Percentiles rank a stretch among this genome's conserved stretches.
Conservation (phyloP, 176 grass and related monocot genomes). For the Stipa capillata region DNA sequence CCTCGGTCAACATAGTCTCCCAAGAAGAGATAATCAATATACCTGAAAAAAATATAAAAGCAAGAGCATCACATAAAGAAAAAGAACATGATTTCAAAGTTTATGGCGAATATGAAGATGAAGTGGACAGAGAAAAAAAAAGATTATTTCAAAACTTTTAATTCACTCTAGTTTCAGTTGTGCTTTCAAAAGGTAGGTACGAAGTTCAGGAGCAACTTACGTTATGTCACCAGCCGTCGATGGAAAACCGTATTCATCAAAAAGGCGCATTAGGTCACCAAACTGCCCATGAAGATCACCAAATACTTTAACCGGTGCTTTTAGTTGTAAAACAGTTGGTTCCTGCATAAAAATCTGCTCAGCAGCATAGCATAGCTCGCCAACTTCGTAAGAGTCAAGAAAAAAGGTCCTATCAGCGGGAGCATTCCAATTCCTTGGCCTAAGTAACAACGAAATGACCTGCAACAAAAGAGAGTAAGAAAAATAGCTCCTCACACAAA, state of each 20-base stretch:
- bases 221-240: slow-evolving; percentile 96
- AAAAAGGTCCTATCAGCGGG: slow-evolving; percentile 88
- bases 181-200: slow-evolving; percentile 9
- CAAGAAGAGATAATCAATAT: slow-evolving; percentile 99
- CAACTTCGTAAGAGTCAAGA: slow-evolving; percentile 93
- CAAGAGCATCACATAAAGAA: neutral
- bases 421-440: slow-evolving; percentile 86
- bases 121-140: neutral
- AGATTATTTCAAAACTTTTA: neutral
- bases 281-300: slow-evolving; percentile 99
- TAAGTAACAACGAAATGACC: slow-evolving; percentile 83
- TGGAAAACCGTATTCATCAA: slow-evolving; percentile 97
- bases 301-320: slow-evolving; percentile 97
- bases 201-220: slow-evolving; percentile 48
- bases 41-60: slow-evolving; percentile 45
- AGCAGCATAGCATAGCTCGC: slow-evolving; percentile 89
- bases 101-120: neutral
- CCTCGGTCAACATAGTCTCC: slow-evolving; percentile 99
- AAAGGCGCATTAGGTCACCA: slow-evolving; percentile 96
- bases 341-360: slow-evolving; percentile 99
- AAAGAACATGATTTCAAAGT: slow-evolving; percentile 7
- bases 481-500: slow-evolving; percentile 2
- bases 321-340: slow-evolving; percentile 90
- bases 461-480: slow-evolving; percentile 27
- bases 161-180: neutral